Conservation (phyloP, 306 rosid genomes). For the Carpinus viminea region DNA sequence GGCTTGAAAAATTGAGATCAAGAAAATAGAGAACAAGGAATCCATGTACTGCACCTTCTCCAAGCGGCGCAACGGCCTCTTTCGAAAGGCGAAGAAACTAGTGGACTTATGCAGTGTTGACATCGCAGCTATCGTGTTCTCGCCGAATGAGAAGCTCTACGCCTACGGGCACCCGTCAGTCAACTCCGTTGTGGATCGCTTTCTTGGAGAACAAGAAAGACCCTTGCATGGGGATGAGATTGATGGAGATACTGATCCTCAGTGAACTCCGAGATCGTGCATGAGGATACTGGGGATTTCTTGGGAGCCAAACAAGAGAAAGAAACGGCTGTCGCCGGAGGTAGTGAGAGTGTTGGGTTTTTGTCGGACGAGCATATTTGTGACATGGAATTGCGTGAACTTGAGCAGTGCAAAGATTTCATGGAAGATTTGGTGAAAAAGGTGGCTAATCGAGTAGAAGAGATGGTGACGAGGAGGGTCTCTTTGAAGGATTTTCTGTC, state of each 20-base stretch:
- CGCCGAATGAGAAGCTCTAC: neutral
- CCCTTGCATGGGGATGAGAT: neutral
- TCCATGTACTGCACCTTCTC: neutral
- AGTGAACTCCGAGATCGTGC: too few species aligned
- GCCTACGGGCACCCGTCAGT: neutral
- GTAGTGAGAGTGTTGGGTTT: too few species aligned
- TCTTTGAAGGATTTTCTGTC: neutral
- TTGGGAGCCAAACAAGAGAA: too few species aligned
- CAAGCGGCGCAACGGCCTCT: neutral
- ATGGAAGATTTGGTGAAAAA: neutral
- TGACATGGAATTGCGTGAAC: neutral
- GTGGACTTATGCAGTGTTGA: neutral
- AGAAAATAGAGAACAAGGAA: neutral
- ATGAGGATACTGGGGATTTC: too few species aligned
- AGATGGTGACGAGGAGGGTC: neutral
- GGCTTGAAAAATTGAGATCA: neutral
- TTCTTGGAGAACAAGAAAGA: neutral
- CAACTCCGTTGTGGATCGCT: neutral
- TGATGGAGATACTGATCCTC: too few species aligned
- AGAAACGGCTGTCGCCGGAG: too few species aligned
- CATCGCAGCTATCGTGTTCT: neutral
- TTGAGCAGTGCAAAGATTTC: neutral
- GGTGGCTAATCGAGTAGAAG: neutral
- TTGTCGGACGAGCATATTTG: neutral
- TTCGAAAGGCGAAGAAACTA: neutral